Evolutionary conservation across 2,329 filamentous ascomycete genomes (phyloP).

Genomic region (Calonectria multiphialidica): DNA sequence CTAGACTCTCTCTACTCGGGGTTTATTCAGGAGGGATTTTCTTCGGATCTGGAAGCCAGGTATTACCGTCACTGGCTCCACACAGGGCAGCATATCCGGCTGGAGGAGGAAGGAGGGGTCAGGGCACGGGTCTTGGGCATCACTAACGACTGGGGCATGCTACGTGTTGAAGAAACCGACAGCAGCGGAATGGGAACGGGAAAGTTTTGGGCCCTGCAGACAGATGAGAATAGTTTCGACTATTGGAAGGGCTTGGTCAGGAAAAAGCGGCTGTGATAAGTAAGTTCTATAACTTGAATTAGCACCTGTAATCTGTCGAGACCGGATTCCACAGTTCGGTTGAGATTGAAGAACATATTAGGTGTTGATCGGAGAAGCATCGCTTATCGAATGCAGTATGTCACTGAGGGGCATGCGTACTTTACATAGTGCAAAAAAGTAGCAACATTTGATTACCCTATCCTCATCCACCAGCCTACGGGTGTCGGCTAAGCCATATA

Average conservation of each 20-base stretch:
- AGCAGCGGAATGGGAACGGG: conserved; percentile 80
- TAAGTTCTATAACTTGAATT: no score
- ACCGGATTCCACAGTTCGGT: no score
- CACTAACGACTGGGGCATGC: conserved; percentile 87
- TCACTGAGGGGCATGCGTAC: no score
- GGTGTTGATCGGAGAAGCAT: no score
- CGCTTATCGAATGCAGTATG: accelerated
- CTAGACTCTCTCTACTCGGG: conserved; percentile 82
- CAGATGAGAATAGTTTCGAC: conserved; percentile 98
- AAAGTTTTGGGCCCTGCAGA: conserved; percentile 86
- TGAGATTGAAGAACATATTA: no score
- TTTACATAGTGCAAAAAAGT: no score
- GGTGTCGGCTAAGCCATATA: no score
- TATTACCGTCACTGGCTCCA: conserved; percentile 93
- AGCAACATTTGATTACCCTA: no score
- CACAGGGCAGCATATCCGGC: conserved; percentile 75
- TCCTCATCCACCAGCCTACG: no score
- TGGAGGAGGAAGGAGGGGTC: conserved; percentile 83
- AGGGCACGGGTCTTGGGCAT: conserved; percentile 87
- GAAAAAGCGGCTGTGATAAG: conserved; percentile 65
- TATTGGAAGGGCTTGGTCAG: conserved; percentile 91
- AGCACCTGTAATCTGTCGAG: no score
- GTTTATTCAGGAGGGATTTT: conserved; percentile 84
- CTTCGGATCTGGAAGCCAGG: conserved; percentile 74
- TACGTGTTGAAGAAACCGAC: conserved; percentile 86